Evolutionary conservation across 345 rosid species (phyloP), one percentile per base, ranked within the genome.

Genomic region (Clarkia xantiana): DNA sequence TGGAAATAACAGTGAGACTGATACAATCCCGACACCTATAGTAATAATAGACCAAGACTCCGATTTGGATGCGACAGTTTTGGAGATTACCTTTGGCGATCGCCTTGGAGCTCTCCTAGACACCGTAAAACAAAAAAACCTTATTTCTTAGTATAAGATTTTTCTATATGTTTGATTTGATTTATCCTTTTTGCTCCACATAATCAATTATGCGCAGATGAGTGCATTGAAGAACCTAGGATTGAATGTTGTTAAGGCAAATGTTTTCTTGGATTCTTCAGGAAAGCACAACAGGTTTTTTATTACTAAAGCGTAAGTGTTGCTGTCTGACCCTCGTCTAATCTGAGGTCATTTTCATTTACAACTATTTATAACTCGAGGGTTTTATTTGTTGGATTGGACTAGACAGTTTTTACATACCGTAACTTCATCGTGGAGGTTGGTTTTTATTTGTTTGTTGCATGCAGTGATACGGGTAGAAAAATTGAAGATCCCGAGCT

Each of bases 71-170:
- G 96, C 93, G 40, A 86, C 98, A 25, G 42, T 91, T 1, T 74
- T 91, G 19, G 89, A 91, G 76, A 64, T 91, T 6, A 91, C 94
- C 15, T 91, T 91, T 17, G 98, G 98, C 3, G 84, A 91, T 68
- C 98, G 98, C 69, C 98, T 91, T 50, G 98, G 98, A 42, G 96
- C 96, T 63, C 77, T 91, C 41, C 65, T 91, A 52, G 98, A 91
- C 71, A 91, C 98, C 0, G 98, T 91, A 78, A 42, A 60, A 36
- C 36, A 29, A 29, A 29, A 29, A 29, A n/a, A n/a, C n/a, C 7
- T 29, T 29, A 29, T 29, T 29, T 29, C 36, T 29, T 29, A 29
- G 9, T 23, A 2, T 23, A 23, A 3, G 29, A 6, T 23, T 23
- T 23, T 23, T 3, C 29, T 23, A 23, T 23, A 2, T 29, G 36